phyloP scores from a whole-genome alignment of 1,284 basidiomycete genomes.

The Mycena citricolor region DNA sequence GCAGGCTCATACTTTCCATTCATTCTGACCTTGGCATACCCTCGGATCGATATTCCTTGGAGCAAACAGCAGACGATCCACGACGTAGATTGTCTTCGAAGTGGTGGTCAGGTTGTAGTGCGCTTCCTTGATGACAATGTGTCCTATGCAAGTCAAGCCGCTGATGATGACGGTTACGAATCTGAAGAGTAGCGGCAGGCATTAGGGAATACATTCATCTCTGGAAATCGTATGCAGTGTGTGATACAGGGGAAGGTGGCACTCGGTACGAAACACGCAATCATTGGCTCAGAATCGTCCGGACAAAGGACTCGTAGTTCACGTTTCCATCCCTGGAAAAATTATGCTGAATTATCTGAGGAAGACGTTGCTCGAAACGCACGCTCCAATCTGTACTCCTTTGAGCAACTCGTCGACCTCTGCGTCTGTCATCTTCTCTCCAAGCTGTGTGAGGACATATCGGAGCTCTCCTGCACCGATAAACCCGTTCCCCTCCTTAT shows the following conservation, averaged over 20 bases:
- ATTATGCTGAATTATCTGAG: background rate
- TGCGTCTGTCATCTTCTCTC: constrained; percentile 97
- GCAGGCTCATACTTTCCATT: constrained; percentile 67
- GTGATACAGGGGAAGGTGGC: background rate
- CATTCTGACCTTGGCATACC: constrained; percentile 67
- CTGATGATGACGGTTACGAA: constrained; percentile 57
- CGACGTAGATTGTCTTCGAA: constrained; percentile 54
- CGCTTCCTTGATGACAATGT: constrained; percentile 44
- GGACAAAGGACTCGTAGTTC: constrained; percentile 96
- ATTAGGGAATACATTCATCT: background rate
- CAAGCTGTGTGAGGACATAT: constrained; percentile 94
- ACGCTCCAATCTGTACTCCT: constrained; percentile 87
- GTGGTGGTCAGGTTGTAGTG: constrained; percentile 71
- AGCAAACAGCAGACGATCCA: constrained; percentile 39
- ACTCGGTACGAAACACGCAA: constrained; percentile 4
- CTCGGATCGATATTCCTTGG: constrained; percentile 65
- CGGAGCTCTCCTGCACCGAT: constrained; percentile 92
- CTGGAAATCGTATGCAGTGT: background rate
- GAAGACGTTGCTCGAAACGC: constrained; percentile 45
- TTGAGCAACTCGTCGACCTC: constrained; percentile 98
- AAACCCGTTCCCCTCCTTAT: constrained; percentile 96
- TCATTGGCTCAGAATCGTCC: constrained; percentile 86
- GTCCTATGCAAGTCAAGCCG: constrained; percentile 38
- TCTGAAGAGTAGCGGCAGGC: constrained; percentile 48
- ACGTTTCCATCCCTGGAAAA: constrained; percentile 86